A percentile compares a stretch with the other conserved stretches of the same genome.
phyloP scores from a whole-genome alignment of 2,329 filamentous ascomycete genomes.

The Pseudocercospora macadamiae region DNA sequence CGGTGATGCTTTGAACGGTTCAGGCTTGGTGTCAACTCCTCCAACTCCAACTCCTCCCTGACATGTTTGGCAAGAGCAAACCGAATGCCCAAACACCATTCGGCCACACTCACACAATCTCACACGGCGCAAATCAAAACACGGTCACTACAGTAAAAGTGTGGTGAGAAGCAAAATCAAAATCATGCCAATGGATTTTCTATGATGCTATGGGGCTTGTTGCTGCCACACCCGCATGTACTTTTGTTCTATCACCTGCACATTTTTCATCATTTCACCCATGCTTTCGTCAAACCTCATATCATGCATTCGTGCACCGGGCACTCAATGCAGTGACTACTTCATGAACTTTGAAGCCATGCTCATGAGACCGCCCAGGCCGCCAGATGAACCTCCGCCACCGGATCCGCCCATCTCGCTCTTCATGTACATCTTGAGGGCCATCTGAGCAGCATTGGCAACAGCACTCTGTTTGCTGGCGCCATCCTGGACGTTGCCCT shows the following conservation, averaged over 20 bases:
- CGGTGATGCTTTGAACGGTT: constrained; percentile 3
- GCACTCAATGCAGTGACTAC: constrained; percentile 10
- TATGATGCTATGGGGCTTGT: neutral
- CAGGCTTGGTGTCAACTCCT: neutral
- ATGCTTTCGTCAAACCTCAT: neutral
- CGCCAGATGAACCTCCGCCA: constrained; percentile 43
- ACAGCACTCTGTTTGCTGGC: constrained; percentile 81
- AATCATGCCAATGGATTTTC: neutral
- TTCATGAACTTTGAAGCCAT: constrained; percentile 64
- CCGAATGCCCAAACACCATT: neutral
- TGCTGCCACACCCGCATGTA: neutral
- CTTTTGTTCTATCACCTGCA: neutral
- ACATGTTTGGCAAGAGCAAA: neutral
- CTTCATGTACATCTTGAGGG: constrained; percentile 90
- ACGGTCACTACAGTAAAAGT: too few species aligned
- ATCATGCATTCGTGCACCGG: too few species aligned
- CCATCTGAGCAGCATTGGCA: constrained; percentile 79
- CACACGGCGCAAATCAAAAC: neutral
- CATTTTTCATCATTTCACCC: neutral
- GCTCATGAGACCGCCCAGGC: constrained; percentile 53
- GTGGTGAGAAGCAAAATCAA: neutral
- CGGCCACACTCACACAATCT: neutral
- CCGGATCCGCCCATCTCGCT: constrained; percentile 57
- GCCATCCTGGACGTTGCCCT: constrained; percentile 56
- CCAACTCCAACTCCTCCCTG: neutral